A percentile compares a stretch with the other conserved stretches of the same genome.
phyloP scores from a whole-genome alignment of 345 rosid genomes.

The Firmiana major region DNA sequence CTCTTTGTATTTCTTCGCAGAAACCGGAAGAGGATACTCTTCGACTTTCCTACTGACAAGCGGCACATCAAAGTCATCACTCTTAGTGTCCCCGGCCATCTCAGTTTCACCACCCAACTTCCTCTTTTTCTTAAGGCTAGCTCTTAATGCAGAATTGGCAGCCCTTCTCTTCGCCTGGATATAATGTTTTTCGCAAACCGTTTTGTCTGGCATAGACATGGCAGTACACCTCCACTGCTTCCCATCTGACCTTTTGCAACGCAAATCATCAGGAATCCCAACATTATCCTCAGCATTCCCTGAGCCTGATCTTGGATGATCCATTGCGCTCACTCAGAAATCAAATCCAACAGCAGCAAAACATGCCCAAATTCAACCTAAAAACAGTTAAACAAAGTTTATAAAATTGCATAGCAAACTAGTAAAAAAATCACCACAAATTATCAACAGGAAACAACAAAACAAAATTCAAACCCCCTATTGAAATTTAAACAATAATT shows the following conservation, averaged over 20 bases:
- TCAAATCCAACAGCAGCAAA: slow-evolving; percentile 10
- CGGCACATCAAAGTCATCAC: slow-evolving; percentile 63
- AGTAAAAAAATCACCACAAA: neutral
- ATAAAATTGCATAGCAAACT: neutral
- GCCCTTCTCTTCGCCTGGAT: slow-evolving; percentile 93
- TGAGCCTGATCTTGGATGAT: slow-evolving; percentile 47
- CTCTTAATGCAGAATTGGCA: slow-evolving; percentile 86
- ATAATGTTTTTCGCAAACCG: slow-evolving; percentile 96
- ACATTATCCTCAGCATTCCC: slow-evolving; percentile 63
- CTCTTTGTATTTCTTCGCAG: slow-evolving; percentile 46
- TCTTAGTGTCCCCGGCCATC: slow-evolving; percentile 57
- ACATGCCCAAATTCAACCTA: slow-evolving; percentile 18
- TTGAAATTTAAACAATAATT: neutral
- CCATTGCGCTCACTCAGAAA: slow-evolving; percentile 33
- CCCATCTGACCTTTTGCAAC: slow-evolving; percentile 98
- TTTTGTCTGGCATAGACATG: slow-evolving; percentile 94
- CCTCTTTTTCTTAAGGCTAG: slow-evolving; percentile 75
- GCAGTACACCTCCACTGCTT: slow-evolving; percentile 99
- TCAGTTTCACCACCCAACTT: slow-evolving; percentile 60
- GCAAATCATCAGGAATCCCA: slow-evolving; percentile 84
- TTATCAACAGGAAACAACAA: slow-evolving; percentile 1
- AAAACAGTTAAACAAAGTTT: slow-evolving; percentile 1
- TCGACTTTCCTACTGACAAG: slow-evolving; percentile 34
- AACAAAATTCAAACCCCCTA: neutral
- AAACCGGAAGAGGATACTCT: slow-evolving; percentile 33